phyloP scores from a whole-genome alignment of 164 flowering plant species.

The Stephania yunnanensis region DNA sequence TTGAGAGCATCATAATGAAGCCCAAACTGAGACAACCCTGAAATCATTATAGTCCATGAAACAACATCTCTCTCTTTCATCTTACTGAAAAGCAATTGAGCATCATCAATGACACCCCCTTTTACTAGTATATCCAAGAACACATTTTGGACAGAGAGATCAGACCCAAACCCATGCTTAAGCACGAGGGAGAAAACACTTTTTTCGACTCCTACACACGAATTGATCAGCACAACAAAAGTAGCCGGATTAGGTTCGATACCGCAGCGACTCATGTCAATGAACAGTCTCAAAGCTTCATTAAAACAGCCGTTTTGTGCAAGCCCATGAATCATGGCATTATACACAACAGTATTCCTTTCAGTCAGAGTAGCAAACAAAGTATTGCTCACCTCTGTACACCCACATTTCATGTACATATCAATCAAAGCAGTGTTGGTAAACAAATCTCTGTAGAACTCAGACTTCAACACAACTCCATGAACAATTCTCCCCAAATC shows the following conservation, averaged over 20 bases:
- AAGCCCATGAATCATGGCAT: conserved; percentile 16
- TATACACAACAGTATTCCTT: conserved; percentile 14
- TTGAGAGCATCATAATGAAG: conserved; percentile 16
- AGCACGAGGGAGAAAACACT: conserved; percentile 18
- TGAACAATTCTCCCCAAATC: conserved; percentile 22
- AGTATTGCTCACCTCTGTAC: conserved; percentile 6
- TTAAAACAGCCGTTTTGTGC: conserved; percentile 9
- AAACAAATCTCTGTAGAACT: conserved; percentile 17
- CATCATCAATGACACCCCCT: conserved; percentile 18
- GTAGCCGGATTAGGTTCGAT: conserved; percentile 22
- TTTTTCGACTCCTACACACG: conserved; percentile 17
- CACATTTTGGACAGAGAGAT: conserved; percentile 22
- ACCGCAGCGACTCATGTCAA: conserved; percentile 13
- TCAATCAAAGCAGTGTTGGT: conserved; percentile 24
- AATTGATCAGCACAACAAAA: conserved; percentile 21
- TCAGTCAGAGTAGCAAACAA: conserved; percentile 9
- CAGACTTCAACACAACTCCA: conserved; percentile 21
- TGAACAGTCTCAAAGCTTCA: conserved; percentile 15
- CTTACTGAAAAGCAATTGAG: conserved; percentile 18
- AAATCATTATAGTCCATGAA: conserved; percentile 29
- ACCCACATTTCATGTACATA: conserved; percentile 28
- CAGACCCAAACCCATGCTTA: conserved; percentile 20
- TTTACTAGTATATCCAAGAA: conserved; percentile 22
- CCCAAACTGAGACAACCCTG: conserved; percentile 23
- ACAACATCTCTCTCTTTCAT: conserved; percentile 25